phyloP scores from a whole-genome alignment of 495 filamentous ascomycete species.

The Ramalina peruviana region DNA sequence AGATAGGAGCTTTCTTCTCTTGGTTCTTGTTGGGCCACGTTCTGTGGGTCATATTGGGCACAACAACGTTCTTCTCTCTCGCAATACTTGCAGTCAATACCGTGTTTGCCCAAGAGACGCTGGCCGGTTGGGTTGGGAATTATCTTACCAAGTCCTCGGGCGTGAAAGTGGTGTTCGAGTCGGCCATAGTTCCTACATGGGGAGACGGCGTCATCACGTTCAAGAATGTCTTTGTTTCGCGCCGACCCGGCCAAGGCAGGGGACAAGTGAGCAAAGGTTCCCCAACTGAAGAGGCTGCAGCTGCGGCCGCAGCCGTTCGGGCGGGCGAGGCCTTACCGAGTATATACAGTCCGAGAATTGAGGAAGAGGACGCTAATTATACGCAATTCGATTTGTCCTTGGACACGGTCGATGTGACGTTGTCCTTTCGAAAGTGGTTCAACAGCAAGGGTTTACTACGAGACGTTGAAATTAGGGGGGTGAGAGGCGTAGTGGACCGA shows the following conservation, averaged over 20 bases:
- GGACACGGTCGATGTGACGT: slow-evolving; percentile 85
- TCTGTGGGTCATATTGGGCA: slow-evolving; percentile 86
- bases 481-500: slow-evolving; percentile 91
- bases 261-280: slow-evolving; percentile 88
- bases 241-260: slow-evolving; percentile 64
- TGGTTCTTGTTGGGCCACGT: slow-evolving; percentile 91
- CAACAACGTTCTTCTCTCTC: slow-evolving; percentile 92
- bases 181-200: slow-evolving; percentile 94
- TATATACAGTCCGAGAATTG: slow-evolving; percentile 16
- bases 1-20: slow-evolving; percentile 87
- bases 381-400: slow-evolving; percentile 95
- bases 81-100: slow-evolving; percentile 85
- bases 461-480: slow-evolving; percentile 86
- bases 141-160: slow-evolving; percentile 91
- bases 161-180: slow-evolving; percentile 93
- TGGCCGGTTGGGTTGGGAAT: slow-evolving; percentile 87
- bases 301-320: slow-evolving; percentile 60
- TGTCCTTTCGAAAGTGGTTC: slow-evolving; percentile 97
- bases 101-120: slow-evolving; percentile 91
- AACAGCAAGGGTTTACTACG: slow-evolving; percentile 86
- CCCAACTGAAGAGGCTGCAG: slow-evolving; percentile 69
- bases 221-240: slow-evolving; percentile 90
- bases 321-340: slow-evolving; percentile 18
- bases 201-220: slow-evolving; percentile 87
- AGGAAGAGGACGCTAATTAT: slow-evolving; percentile 87